Evolutionary conservation across 352 stramenopile genomes (phyloP), one percentile per base, ranked within the genome.

Genomic region (Aphanomyces stellatus): DNA sequence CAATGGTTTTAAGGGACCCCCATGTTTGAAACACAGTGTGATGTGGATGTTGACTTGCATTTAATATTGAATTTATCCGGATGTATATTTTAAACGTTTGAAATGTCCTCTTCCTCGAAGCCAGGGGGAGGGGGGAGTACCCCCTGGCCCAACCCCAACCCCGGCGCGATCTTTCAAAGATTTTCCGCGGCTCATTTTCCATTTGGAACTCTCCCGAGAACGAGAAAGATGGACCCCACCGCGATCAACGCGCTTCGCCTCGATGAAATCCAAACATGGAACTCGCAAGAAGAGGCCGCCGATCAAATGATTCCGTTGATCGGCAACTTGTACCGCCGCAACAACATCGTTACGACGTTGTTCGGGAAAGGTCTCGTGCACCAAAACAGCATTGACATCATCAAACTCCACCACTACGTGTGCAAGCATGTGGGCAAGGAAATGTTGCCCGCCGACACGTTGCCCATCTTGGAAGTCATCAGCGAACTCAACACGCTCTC

Each of bases 301-400:
- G 85, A 93, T 71, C 74, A 85, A 62, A 93, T 93, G 82, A 79
- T 93, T 62, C 85, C 85, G 73, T 79, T 92, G 73, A 81, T 91
- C 51, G 85, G 85, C 13, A 75, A 80, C 22, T 81, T 94, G 62
- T 94, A 94, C 72, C 85, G 85, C 48, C 79, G 88, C 69, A 76
- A 79, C 71, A 94, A 92, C 71, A 80, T 90, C 30, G 82, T 94
- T 71, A 85, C 73, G 68, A 85, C 88, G 66, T 75, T 91, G 51
- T 94, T 92, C 63, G 81, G 79, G 79, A 91, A 91, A 65, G 82
- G 82, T 0, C 79, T 90, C 64, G 82, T 91, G 42, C 85, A 92
- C 76, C 90, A 91, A 70, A 90, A 89, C 76, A 87, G 78, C 69
- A 87, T 91, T 51, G 85, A 94, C 31, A 72, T 91, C 72, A 89